Evolutionary conservation across 441 rosid species (phyloP).

Genomic region (Adansonia grandidieri): DNA sequence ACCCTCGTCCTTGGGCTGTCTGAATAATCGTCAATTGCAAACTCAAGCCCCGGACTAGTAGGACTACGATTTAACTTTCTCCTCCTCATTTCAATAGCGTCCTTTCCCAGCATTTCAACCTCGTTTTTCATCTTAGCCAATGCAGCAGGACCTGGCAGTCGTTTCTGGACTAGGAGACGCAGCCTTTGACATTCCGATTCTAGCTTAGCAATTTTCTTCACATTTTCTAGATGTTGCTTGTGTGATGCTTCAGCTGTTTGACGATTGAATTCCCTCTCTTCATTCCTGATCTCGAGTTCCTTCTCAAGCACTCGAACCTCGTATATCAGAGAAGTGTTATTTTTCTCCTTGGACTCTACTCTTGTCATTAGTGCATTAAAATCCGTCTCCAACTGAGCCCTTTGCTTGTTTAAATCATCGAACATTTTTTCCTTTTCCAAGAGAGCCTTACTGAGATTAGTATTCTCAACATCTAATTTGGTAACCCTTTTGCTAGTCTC

Average conservation of each 20-base stretch:
- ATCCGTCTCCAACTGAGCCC: conserved; percentile 55
- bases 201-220: conserved; percentile 77
- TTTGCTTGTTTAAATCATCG: conserved; percentile 57
- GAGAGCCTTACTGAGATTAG: conserved; percentile 58
- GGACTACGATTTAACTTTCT: conserved; percentile 50
- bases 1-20: conserved; percentile 44
- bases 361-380: conserved; percentile 60
- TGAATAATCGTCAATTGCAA: conserved; percentile 34
- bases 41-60: conserved; percentile 38
- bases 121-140: conserved; percentile 77
- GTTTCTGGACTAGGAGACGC: conserved; percentile 70
- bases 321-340: conserved; percentile 71
- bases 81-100: conserved; percentile 49
- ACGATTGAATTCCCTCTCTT: conserved; percentile 79
- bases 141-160: conserved; percentile 82
- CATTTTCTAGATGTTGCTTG: conserved; percentile 73
- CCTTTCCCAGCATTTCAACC: conserved; percentile 67
- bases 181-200: conserved; percentile 91
- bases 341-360: conserved; percentile 75
- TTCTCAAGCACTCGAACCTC: conserved; percentile 81
- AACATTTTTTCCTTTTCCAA: conserved; percentile 58
- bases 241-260: conserved; percentile 69
- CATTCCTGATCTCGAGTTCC: conserved; percentile 82
- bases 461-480: conserved; percentile 56
- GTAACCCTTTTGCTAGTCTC: conserved; percentile 54